These are phyloP conservation scores for Staphylotrichum longicolle DNA, from an alignment of 495 filamentous ascomycete species.

Conservation along the genomic window DNA sequence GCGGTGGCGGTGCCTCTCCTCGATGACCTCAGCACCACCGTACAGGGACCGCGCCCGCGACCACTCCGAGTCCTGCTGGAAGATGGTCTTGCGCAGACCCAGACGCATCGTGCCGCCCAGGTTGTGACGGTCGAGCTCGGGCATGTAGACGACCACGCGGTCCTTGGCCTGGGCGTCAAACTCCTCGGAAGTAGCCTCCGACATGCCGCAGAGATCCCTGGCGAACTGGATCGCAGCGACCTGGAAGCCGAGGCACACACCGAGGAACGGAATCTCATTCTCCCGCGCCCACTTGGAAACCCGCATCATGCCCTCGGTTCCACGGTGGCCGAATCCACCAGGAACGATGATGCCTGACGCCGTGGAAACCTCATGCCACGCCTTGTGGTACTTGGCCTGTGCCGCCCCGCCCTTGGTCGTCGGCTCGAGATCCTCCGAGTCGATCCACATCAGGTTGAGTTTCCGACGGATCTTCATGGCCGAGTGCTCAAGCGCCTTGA, in stretches of 20 bases:
- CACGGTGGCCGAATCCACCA: constrained; percentile 83
- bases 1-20: constrained; percentile 69
- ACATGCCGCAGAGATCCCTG: constrained; percentile 63
- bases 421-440: constrained; percentile 77
- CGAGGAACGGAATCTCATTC: constrained; percentile 77
- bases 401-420: constrained; percentile 47
- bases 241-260: constrained; percentile 95
- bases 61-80: constrained; percentile 79
- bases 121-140: constrained; percentile 61
- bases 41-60: constrained; percentile 74
- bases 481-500: constrained; percentile 84
- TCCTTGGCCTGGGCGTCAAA: constrained; percentile 56
- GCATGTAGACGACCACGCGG: constrained; percentile 83
- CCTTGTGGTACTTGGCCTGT: constrained; percentile 78
- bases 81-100: constrained; percentile 69
- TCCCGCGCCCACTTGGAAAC: constrained; percentile 81
- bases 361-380: constrained; percentile 69
- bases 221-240: constrained; percentile 88
- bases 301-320: constrained; percentile 83
- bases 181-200: constrained; percentile 64
- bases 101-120: constrained; percentile 94
- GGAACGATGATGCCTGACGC: constrained; percentile 51
- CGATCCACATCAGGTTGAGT: constrained; percentile 78
- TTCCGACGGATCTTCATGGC: constrained; percentile 82
- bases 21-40: constrained; percentile 51